Evolutionary conservation across 176 grass and related monocot genomes (phyloP).

Genomic region (Areca catechu): DNA sequence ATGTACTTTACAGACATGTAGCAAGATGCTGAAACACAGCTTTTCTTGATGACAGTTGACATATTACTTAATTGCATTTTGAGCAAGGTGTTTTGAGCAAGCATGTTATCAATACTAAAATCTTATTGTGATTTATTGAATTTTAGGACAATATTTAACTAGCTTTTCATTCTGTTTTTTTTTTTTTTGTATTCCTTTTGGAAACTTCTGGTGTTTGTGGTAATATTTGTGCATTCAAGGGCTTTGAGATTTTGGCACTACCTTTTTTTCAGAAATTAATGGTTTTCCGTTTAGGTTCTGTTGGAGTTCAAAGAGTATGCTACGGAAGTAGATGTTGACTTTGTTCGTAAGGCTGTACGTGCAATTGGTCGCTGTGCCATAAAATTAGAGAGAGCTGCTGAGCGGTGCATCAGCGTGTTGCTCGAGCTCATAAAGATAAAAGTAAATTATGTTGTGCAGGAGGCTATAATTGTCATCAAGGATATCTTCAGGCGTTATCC

Average conservation of each 20-base stretch:
- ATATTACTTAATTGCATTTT: too few species aligned
- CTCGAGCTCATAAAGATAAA: conserved; percentile 99
- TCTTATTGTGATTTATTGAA: too few species aligned
- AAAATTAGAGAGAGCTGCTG: conserved; percentile 93
- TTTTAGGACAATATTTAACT: too few species aligned
- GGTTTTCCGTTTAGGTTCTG: conserved; percentile 48
- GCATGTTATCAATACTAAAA: too few species aligned
- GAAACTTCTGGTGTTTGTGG: conserved; percentile 10
- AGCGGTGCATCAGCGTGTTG: conserved; percentile 92
- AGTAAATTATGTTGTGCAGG: conserved; percentile 98
- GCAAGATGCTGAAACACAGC: too few species aligned
- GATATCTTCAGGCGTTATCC: conserved; percentile 99
- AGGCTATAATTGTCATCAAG: conserved; percentile 99
- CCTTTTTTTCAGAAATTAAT: conserved; percentile 21
- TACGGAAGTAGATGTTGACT: conserved; percentile 99
- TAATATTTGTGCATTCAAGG: not conserved
- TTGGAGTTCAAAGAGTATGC: conserved; percentile 99
- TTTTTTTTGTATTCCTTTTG: too few species aligned
- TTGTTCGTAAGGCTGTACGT: conserved; percentile 96
- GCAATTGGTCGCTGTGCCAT: conserved; percentile 97
- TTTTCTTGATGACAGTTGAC: too few species aligned
- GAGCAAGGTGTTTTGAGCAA: too few species aligned
- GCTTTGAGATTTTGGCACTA: too few species aligned
- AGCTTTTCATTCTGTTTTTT: too few species aligned
- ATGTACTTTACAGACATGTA: too few species aligned